Conservation (phyloP, 140 eudicot species). For the Stevia rebaudiana region DNA sequence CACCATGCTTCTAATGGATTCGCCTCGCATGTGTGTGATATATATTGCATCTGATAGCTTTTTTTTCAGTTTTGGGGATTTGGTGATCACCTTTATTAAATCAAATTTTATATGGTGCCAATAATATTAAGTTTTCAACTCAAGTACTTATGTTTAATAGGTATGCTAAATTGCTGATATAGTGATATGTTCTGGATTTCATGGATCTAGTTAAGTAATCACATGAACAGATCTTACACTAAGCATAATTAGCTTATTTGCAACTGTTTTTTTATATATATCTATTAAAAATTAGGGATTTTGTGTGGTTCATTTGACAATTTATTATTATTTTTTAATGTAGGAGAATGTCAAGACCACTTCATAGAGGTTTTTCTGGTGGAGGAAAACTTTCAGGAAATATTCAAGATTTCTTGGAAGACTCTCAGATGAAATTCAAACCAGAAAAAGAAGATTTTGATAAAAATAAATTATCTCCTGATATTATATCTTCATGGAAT, state of each 20-base stretch:
- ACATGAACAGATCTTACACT: conserved; percentile 30
- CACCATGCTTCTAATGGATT: conserved; percentile 3
- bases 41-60: conserved; percentile 9
- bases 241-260: not conserved
- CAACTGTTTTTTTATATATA: not conserved
- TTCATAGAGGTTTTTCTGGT: conserved; percentile 71
- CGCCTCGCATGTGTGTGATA: conserved; percentile 7
- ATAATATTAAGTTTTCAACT: not conserved
- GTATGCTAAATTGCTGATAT: conserved; percentile 4
- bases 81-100: conserved; percentile 22
- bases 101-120: conserved; percentile 2
- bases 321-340: conserved; percentile 27
- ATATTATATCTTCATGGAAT: conserved; percentile 41
- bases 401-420: conserved; percentile 65
- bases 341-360: conserved; percentile 84
- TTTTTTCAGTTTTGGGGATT: conserved; percentile 7
- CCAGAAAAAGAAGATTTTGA: conserved; percentile 69
- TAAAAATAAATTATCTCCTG: conserved; percentile 36
- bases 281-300: not conserved
- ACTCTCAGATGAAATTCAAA: conserved; percentile 76
- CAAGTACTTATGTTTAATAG: conserved; percentile 18
- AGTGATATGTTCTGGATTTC: not conserved
- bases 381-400: conserved; percentile 59
- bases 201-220: conserved; percentile 18
- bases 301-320: not conserved